Evolutionary conservation across 306 rosid species (phyloP).

Genomic region (Fragaria nilgerrensis): DNA sequence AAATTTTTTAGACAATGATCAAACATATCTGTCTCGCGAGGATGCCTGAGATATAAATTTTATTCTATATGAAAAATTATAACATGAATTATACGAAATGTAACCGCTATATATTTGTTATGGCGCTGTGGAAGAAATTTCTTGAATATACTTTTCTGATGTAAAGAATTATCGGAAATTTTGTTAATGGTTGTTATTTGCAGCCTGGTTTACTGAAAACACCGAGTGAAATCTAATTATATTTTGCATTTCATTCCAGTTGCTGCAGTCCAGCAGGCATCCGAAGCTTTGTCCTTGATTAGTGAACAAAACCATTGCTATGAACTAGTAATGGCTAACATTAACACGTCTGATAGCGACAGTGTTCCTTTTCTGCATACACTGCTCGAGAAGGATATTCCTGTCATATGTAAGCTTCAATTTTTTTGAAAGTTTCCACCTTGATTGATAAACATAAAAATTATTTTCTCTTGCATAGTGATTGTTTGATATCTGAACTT

Average conservation of each 20-base stretch:
- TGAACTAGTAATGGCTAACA: slow-evolving; percentile 45
- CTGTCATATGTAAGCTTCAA: slow-evolving; percentile 43
- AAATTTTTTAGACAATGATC: not conserved
- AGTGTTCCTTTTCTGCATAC: slow-evolving; percentile 15
- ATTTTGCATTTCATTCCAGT: slow-evolving; percentile 28
- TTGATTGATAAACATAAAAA: not conserved
- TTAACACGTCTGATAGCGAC: slow-evolving; percentile 36
- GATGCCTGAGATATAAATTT: not conserved
- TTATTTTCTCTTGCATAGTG: not conserved
- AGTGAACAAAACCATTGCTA: slow-evolving; percentile 20
- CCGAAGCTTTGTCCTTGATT: slow-evolving; percentile 49
- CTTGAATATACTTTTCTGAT: not conserved
- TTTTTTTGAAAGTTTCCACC: not conserved
- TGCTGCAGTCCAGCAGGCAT: slow-evolving; percentile 26
- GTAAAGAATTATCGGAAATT: not conserved
- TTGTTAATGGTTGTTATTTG: not conserved
- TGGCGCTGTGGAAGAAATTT: not conserved
- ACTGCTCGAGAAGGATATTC: slow-evolving; percentile 25
- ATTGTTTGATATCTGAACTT: slow-evolving; percentile 6
- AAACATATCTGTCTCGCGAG: not conserved
- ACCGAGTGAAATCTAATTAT: not conserved
- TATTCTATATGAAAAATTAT: not conserved
- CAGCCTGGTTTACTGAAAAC: not conserved
- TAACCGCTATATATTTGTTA: not conserved
- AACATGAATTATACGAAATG: not conserved